A percentile compares a stretch with the other conserved stretches of the same genome.
These are phyloP conservation scores for Phaeotremella fagi DNA, from an alignment of 768 basidiomycete species.

Conservation along the genomic window DNA sequence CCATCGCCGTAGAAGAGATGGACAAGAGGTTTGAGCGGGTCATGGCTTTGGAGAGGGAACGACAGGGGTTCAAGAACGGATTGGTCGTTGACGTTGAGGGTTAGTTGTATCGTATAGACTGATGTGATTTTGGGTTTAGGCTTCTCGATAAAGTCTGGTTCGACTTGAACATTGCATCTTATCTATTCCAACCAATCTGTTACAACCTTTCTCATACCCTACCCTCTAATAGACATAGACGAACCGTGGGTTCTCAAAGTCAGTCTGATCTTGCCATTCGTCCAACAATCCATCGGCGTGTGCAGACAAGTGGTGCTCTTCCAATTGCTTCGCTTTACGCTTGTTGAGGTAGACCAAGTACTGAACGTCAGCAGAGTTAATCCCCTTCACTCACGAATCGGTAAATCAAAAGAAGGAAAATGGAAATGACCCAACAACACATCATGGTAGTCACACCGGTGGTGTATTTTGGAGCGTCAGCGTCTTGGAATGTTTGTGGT, in stretches of 20 bases:
- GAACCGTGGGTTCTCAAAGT: conserved; percentile 21
- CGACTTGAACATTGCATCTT: too few relatives aligned
- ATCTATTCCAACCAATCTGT: too few relatives aligned
- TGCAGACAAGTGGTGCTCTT: neutral
- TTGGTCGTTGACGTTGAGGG: neutral
- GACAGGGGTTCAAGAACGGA: neutral
- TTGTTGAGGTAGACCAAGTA: neutral
- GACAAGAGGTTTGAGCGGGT: conserved; percentile 8
- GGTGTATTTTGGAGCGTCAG: conserved; percentile 27
- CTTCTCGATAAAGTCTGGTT: too few relatives aligned
- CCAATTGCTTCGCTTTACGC: neutral
- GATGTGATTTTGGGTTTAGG: neutral
- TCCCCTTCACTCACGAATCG: neutral
- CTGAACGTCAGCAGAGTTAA: neutral
- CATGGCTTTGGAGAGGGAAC: conserved; percentile 6
- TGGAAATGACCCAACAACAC: conserved; percentile 6
- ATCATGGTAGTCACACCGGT: conserved; percentile 25
- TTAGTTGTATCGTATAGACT: neutral
- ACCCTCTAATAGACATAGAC: conserved; percentile 1
- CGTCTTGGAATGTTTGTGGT: conserved; percentile 28
- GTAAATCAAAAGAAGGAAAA: neutral
- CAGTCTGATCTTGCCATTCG: conserved; percentile 25
- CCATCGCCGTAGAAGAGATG: conserved; percentile 3
- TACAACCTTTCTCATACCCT: neutral
- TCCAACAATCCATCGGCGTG: conserved; percentile 9